These are phyloP conservation scores for Halophytophthora polymorphica DNA, from an alignment of 352 stramenopile species.

Conservation along the genomic window DNA sequence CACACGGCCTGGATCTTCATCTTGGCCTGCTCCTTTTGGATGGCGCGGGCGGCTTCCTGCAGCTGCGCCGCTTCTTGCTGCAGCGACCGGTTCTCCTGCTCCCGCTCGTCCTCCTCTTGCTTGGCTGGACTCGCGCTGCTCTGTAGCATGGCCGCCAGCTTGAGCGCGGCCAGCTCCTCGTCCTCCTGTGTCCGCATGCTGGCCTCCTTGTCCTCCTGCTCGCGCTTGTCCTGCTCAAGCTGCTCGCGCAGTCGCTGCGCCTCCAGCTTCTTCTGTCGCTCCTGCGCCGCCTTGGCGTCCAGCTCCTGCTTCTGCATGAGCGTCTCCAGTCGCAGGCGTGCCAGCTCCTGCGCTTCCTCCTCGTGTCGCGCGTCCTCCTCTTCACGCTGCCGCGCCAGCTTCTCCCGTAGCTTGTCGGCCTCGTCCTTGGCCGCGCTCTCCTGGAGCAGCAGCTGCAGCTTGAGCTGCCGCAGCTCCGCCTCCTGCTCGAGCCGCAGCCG, in stretches of 20 bases:
- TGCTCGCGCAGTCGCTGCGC: conserved; percentile 36
- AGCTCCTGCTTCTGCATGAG: conserved; percentile 59
- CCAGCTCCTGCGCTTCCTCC: conserved; percentile 55
- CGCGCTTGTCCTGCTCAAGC: conserved; percentile 39
- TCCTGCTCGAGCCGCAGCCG: conserved; percentile 69
- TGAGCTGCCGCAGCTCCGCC: conserved; percentile 57
- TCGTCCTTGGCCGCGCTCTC: conserved; percentile 47
- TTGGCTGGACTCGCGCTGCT: conserved; percentile 14
- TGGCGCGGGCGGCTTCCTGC: conserved; percentile 31
- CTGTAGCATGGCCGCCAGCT: conserved; percentile 47
- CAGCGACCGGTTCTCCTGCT: conserved; percentile 26
- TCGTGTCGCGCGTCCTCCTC: conserved; percentile 41
- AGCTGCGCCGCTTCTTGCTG: conserved; percentile 46
- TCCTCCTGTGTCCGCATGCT: conserved; percentile 55
- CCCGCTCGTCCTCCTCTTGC: conserved; percentile 26
- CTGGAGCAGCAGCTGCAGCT: conserved; percentile 63
- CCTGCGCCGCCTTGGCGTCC: conserved; percentile 30
- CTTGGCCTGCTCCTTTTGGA: conserved; percentile 52
- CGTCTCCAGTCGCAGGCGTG: conserved; percentile 45
- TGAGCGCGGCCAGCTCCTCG: conserved; percentile 50
- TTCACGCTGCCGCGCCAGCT: conserved; percentile 44
- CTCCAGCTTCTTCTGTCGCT: conserved; percentile 33
- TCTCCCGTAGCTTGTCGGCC: conserved; percentile 33
- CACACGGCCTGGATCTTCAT: conserved; percentile 64
- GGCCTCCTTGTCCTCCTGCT: conserved; percentile 41